Evolutionary conservation across 139 green algal species (phyloP).

Genomic region (Chlorella vulgaris): DNA sequence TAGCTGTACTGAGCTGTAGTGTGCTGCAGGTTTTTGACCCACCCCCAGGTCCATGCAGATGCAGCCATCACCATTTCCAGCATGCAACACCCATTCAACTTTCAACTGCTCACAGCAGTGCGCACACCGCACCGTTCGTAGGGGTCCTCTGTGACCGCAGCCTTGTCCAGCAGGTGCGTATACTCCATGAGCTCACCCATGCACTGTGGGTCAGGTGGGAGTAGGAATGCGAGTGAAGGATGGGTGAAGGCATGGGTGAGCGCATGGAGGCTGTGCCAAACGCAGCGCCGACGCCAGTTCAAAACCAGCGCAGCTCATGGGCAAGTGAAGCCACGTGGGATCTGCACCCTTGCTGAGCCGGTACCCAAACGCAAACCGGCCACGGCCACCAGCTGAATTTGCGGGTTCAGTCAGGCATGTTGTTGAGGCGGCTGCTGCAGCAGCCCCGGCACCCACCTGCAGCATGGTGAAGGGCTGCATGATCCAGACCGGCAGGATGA

Average conservation of each 20-base stretch:
- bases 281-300: too few relatives aligned
- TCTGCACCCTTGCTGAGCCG: too few relatives aligned
- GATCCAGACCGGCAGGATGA: constrained; percentile 95
- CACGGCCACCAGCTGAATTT: too few relatives aligned
- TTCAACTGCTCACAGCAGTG: neutral
- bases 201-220: constrained; percentile 85
- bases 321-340: too few relatives aligned
- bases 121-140: constrained; percentile 64
- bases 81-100: neutral
- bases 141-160: constrained; percentile 76
- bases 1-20: too few relatives aligned
- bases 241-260: neutral
- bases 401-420: too few relatives aligned
- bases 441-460: neutral
- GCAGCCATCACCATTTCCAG: neutral
- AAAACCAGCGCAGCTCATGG: too few relatives aligned
- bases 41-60: neutral
- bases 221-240: neutral
- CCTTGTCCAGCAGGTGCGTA: constrained; percentile 87
- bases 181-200: constrained; percentile 99
- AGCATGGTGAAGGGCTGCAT: constrained; percentile 97
- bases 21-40: too few relatives aligned
- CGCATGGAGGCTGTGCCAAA: neutral
- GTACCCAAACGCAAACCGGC: too few relatives aligned
- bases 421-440: neutral